These are phyloP conservation scores for Phytophthora rubi DNA, from an alignment of 352 stramenopile genomes.

Conservation along the genomic window DNA sequence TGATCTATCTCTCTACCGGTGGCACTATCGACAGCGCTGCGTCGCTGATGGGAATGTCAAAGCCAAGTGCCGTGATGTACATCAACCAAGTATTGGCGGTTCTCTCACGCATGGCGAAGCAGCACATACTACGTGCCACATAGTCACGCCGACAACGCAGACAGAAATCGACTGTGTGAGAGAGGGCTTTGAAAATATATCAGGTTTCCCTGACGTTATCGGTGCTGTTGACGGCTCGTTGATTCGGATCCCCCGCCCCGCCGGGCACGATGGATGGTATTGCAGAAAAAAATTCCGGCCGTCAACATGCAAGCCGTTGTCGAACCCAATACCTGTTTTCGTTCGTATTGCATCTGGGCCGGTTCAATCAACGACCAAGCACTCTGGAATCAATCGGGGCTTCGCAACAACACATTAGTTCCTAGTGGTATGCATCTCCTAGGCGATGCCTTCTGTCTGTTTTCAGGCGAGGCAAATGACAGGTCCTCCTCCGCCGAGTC, in stretches of 20 bases:
- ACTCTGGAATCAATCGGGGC: not conserved
- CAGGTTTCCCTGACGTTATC: not conserved
- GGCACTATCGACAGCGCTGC: not conserved
- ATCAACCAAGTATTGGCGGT: not conserved
- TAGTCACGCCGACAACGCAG: not conserved
- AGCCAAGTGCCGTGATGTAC: not conserved
- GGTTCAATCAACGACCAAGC: not conserved
- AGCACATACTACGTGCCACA: not conserved
- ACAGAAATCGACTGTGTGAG: not conserved
- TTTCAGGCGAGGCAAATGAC: constrained; percentile 4
- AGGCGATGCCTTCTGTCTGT: not conserved
- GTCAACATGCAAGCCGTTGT: not conserved
- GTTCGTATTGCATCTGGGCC: not conserved
- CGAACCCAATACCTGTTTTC: not conserved
- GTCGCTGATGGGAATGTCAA: not conserved
- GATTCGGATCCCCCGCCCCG: not conserved
- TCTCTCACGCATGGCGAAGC: not conserved
- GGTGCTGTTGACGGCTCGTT: not conserved
- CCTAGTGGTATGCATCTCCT: not conserved
- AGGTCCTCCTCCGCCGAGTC: constrained; percentile 5
- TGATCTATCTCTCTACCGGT: not conserved
- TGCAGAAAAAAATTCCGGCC: not conserved
- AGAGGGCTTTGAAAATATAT: not conserved
- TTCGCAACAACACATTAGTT: not conserved
- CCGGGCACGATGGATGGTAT: not conserved